Base-by-base conservation (phyloP, 192 early-diverging fungal genomes). In the Coemansia sp. region DNA sequence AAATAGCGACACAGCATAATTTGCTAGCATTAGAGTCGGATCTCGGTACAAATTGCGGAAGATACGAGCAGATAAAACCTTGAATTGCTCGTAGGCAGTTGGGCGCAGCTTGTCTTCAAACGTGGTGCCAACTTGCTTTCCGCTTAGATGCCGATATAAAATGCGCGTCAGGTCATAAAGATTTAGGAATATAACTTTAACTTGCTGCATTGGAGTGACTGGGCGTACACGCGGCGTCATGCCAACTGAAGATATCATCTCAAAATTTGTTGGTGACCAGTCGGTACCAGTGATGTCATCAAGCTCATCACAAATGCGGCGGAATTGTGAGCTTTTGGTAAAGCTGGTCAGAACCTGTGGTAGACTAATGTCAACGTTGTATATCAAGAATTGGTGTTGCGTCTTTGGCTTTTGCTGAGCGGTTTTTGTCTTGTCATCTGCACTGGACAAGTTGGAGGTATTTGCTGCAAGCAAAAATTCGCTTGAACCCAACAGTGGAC, bases 71-170 rank as follows among this genome's bases (percentile, higher is more conserved):
- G 83, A 75, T 14, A 85, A 63, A 4, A 83, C 64, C 25, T 57
- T 66, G 21, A 82, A 80, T 59, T 86, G 80, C 6, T 65, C 64
- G 37, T 50, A 93, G 60, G 67, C 38, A 6, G 76, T 59, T 29
- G 76, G 76, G 0, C 76, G 70, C 57, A 73, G 43, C 49, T 69
- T 69, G 51, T 79, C 71, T 2, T 57, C 41, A 12, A 47, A 43
- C 8, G 55, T 4, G 3, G 19, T n/a, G 29, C 39, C 17, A 22
- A 56, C 27, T 5, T 45, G 59, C 23, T 56, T 57, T 14, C 67
- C 57, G 11, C 48, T 7, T 0, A 67, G 31, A 4, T 27, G 56
- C 8, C 38, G 23, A 35, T 54, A 73, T 3, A 73, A 35, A 35
- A 79, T 41, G 2, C 5, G 19, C 2, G 37, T 41, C 37, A 79